Conservation (phyloP, 2,329 filamentous ascomycete species). For the Ophiostoma populinum region DNA sequence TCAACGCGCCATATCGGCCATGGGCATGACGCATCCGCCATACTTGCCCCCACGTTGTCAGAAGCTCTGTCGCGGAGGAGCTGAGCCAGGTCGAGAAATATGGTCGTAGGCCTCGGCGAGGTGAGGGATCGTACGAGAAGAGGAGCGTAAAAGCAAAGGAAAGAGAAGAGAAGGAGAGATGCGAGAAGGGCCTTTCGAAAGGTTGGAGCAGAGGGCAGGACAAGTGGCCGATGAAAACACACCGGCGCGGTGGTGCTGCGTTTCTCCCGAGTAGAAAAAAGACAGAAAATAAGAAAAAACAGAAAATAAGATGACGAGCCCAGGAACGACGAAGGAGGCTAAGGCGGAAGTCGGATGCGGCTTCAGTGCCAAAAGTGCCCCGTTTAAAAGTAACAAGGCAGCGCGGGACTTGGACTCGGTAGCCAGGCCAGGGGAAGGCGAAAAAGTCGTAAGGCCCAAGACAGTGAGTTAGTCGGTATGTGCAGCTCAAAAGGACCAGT, state of each 20-base stretch:
- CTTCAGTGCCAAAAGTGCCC: not conserved
- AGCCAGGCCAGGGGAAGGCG: constrained; percentile 1
- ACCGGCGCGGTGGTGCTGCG: too few relatives aligned
- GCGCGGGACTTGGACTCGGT: not conserved
- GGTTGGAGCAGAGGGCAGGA: too few relatives aligned
- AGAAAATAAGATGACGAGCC: not conserved
- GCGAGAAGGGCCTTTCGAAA: too few relatives aligned
- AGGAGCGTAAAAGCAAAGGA: not conserved
- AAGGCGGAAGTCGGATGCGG: not conserved
- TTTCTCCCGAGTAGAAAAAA: too few relatives aligned
- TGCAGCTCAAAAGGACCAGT: too few relatives aligned
- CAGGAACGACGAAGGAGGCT: not conserved
- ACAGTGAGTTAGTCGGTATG: too few relatives aligned
- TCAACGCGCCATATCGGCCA: constrained; percentile 46
- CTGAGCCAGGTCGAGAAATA: not conserved
- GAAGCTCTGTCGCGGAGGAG: constrained; percentile 1
- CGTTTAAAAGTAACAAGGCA: constrained; percentile 1
- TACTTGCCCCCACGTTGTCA: constrained; percentile 14
- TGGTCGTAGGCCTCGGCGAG: not conserved
- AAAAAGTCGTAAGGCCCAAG: not conserved
- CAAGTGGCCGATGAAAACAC: not conserved
- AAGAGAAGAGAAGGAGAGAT: not conserved
- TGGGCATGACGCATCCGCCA: constrained; percentile 36
- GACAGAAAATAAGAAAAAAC: not conserved
- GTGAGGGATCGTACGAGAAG: too few relatives aligned